Base-by-base conservation (phyloP, 176 grass and related monocot species). In the Ampelocalamus luodianensis region DNA sequence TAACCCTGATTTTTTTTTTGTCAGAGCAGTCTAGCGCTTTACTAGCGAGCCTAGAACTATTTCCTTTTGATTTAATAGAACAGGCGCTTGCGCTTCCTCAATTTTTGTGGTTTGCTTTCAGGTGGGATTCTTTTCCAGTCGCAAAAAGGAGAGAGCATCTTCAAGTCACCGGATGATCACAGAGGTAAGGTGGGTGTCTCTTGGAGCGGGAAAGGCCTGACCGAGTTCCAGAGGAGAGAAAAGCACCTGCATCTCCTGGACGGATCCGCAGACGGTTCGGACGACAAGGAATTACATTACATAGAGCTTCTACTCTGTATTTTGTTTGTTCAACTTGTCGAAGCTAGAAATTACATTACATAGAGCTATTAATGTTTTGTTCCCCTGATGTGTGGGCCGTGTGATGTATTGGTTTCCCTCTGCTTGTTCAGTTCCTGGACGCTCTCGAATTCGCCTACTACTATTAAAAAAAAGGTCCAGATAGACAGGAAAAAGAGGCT, bases 191-290 rank as follows among this genome's bases (percentile, higher is more conserved):
- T n/a, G n/a, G n/a, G n/a, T n/a, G n/a, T n/a, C n/a, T n/a, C n/a
- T n/a, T n/a, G n/a, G n/a, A n/a, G n/a, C n/a, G n/a, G n/a, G n/a
- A n/a, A n/a, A n/a, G n/a, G 96, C 39, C 81, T 99, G 68, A 99
- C 96, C 0, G 96, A 99, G 7, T 99, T 99, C 90, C 93, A 96
- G 85, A 99, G 86, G 82, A 90, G 96, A 78, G 96, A 99, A 88
- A 99, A 99, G 83, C 93, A 96, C 72, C 86, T 99, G 67, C 96
- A 99, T 78, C 91, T 91, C 60, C 96, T 96, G 66, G 96, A 90
- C 6, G 85, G 55, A 3, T 91, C 88, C 5, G 79, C 56, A 42
- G 91, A 90, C 48, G 38, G 87, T 10, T 51, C 29, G 34, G 91
- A 93, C 23, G 85, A 76, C 7, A 93, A 94, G 40, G 90, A 99